Evolutionary conservation across 148 eudicot genomes (phyloP).

Genomic region (Rhododendron griersonianum): DNA sequence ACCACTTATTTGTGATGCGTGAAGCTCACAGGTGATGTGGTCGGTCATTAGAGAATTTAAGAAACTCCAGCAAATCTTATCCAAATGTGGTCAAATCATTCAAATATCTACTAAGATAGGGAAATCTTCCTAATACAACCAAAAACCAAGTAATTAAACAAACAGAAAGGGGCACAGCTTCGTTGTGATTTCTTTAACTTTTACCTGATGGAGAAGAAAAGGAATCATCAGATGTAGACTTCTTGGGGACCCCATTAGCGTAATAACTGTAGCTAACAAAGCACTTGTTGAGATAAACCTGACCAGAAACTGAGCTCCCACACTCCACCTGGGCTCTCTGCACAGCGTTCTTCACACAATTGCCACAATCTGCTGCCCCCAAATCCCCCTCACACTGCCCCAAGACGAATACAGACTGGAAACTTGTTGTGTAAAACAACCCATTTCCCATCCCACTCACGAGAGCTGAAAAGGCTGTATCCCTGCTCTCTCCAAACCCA

Average conservation of each 20-base stretch:
- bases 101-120: background rate
- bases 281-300: constrained; percentile 77
- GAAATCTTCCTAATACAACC: background rate
- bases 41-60: background rate
- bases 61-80: background rate
- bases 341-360: constrained; percentile 70
- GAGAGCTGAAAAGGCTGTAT: constrained; percentile 56
- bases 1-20: background rate
- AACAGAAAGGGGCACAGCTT: background rate
- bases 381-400: constrained; percentile 96
- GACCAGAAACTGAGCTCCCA: constrained; percentile 71
- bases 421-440: constrained; percentile 53
- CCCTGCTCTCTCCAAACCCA: constrained; percentile 72
- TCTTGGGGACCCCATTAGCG: constrained; percentile 64
- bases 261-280: constrained; percentile 70
- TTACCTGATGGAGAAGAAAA: constrained; percentile 49
- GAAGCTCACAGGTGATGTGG: background rate
- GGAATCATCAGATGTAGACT: constrained; percentile 24
- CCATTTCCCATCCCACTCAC: constrained; percentile 68
- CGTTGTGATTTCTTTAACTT: background rate
- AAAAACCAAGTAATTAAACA: background rate
- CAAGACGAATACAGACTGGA: constrained; percentile 55
- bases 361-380: constrained; percentile 62
- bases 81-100: background rate
- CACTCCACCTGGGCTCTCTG: constrained; percentile 86